phyloP scores from a whole-genome alignment of 352 stramenopile genomes.

The Phytopythium chamaehyphon region DNA sequence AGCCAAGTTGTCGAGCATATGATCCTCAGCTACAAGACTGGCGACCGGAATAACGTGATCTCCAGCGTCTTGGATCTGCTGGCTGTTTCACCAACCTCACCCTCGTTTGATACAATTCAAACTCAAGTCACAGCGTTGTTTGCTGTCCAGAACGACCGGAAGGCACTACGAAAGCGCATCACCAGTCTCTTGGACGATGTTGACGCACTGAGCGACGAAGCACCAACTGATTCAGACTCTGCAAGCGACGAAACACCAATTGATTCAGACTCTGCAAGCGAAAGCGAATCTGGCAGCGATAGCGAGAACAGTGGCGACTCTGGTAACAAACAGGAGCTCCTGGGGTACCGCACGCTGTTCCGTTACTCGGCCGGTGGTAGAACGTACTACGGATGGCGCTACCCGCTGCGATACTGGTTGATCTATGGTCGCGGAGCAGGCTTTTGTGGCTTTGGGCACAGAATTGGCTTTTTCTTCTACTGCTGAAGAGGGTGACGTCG shows the following conservation, averaged over 20 bases:
- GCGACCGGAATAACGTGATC: not conserved
- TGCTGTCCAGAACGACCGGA: not conserved
- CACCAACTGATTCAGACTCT: no score
- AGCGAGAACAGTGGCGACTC: not conserved
- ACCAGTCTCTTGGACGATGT: not conserved
- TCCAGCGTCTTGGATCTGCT: slow-evolving; percentile 1
- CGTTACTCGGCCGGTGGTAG: not conserved
- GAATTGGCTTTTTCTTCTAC: slow-evolving; percentile 1
- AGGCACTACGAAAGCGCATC: not conserved
- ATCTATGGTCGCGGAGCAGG: not conserved
- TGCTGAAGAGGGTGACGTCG: not conserved
- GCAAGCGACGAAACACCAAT: not conserved
- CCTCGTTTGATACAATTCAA: not conserved
- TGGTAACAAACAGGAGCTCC: not conserved
- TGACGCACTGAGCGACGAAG: not conserved
- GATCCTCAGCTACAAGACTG: not conserved
- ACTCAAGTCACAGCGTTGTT: not conserved
- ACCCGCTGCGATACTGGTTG: slow-evolving; percentile 5
- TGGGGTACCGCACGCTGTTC: slow-evolving; percentile 9
- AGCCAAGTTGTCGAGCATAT: not conserved
- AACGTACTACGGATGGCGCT: slow-evolving; percentile 4
- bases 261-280: not conserved
- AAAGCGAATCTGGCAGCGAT: not conserved
- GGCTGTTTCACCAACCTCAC: not conserved
- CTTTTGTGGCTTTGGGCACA: not conserved